Base-by-base conservation (phyloP, 352 stramenopile genomes). In the Thraustochytrium striatum region DNA sequence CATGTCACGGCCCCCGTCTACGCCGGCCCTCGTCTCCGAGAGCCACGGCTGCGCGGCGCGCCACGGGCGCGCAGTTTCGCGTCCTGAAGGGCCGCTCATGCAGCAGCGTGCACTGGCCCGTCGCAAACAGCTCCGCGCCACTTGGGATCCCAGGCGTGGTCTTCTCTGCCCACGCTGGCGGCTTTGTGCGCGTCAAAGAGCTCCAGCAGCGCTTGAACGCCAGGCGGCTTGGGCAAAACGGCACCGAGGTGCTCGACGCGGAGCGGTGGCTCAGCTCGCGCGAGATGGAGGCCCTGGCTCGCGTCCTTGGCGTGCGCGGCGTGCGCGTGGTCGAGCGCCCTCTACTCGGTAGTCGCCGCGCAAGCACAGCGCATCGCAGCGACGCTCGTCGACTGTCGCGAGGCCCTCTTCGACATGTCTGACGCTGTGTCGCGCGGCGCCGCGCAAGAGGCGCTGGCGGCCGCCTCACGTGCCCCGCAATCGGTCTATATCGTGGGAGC, bases 311-410 rank as follows among this genome's bases (percentile, higher is more conserved):
- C 25, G 61, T 35, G 13, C 61, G 61, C 43, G 61, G 61, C 25
- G 2, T 39, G 13, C 61, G 61, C 30, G 61, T 72, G 19, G 44
- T 72, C 7, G 61, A 72, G 25, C 9, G 61, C 8, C 38, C 61
- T 69, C 32, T 72, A 7, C 38, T 72, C 7, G 61, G 43, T 72
- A 19, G 61, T 72, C 11, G n/a, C 61, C 25, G 61, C 38, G 25
- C 61, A 72, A 25, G 25, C n/a, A 2, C 3, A 30, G 7, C 7
- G 19, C 0, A 69, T 72, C 43, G 30, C 61, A 16, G 36, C 28
- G 57, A n/a, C 25, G 11, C 57, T 65, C 7, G 13, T 8, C 11
- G 3, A 21, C 3, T 21, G n/a, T 3, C 25, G 25, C 25, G 8
- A 65, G 25, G 7, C 9, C 2, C 36, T 65, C 3, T 21, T 3